Percentiles rank a stretch among this genome's conserved stretches.
Evolutionary conservation across 805 yeast species (phyloP).

Genomic region (Ogataea methylovora): DNA sequence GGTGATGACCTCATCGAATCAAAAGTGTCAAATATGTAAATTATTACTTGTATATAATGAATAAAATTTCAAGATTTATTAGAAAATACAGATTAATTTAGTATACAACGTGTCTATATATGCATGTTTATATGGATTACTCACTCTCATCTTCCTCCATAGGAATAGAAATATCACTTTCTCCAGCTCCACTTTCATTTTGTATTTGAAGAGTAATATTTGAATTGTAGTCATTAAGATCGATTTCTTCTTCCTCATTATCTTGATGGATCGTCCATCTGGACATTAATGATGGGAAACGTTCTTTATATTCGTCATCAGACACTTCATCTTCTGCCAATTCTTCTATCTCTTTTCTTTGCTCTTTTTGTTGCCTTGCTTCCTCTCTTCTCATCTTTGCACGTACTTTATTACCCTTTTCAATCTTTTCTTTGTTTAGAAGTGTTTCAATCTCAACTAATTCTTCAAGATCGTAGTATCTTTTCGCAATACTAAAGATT

Average conservation of each 20-base stretch:
- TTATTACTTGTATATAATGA: too few relatives aligned
- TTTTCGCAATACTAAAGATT: constrained; percentile 7
- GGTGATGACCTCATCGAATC: constrained; percentile 6
- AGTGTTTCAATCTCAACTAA: constrained; percentile 18
- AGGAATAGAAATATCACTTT: constrained; percentile 7
- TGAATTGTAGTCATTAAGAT: too few relatives aligned
- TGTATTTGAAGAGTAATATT: too few relatives aligned
- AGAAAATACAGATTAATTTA: too few relatives aligned
- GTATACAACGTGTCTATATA: too few relatives aligned
- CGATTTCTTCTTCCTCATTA: constrained; percentile 1
- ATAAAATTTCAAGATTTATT: too few relatives aligned
- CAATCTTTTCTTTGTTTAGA: constrained; percentile 14
- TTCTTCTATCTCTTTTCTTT: too few relatives aligned
- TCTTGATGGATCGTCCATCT: too few relatives aligned
- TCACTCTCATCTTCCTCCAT: constrained; percentile 15
- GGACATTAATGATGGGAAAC: too few relatives aligned
- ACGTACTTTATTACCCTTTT: constrained; percentile 2
- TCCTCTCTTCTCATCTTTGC: constrained; percentile 3
- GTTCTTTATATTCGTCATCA: too few relatives aligned
- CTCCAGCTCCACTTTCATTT: neutral
- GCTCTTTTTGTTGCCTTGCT: constrained; percentile 2
- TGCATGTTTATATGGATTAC: too few relatives aligned
- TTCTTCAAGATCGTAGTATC: constrained; percentile 17
- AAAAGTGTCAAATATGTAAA: constrained; percentile 1
- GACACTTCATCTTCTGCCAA: too few relatives aligned